These are phyloP conservation scores for Yamadazyma conglobata DNA, from an alignment of 1,139 yeast species.

Conservation along the genomic window DNA sequence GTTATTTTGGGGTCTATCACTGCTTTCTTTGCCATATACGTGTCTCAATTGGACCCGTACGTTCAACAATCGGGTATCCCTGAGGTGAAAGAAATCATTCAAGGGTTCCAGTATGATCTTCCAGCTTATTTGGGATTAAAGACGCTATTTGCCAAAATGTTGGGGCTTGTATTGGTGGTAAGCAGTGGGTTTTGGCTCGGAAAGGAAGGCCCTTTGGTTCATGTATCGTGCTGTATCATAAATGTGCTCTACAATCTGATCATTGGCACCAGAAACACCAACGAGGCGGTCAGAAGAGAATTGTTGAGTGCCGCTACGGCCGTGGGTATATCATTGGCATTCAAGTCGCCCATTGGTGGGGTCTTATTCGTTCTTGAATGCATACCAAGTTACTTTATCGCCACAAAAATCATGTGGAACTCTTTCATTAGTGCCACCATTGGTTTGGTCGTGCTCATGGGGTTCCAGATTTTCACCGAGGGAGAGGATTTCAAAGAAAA, in stretches of 20 bases:
- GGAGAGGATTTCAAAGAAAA: slow-evolving; percentile 50
- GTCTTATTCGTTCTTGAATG: slow-evolving; percentile 81
- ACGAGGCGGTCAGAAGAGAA: slow-evolving; percentile 60
- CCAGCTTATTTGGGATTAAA: slow-evolving; percentile 44
- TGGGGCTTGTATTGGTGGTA: slow-evolving; percentile 61
- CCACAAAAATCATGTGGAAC: slow-evolving; percentile 72
- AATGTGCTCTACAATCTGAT: slow-evolving; percentile 28
- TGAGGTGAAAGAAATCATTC: slow-evolving; percentile 61
- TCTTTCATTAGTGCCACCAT: slow-evolving; percentile 75
- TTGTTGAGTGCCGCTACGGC: slow-evolving; percentile 82
- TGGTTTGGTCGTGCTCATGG: slow-evolving; percentile 61
- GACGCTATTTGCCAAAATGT: slow-evolving; percentile 47
- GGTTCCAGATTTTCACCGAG: slow-evolving; percentile 57
- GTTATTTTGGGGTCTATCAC: slow-evolving; percentile 25
- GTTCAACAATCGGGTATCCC: slow-evolving; percentile 68
- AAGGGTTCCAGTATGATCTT: slow-evolving; percentile 49
- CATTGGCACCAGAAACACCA: slow-evolving; percentile 37
- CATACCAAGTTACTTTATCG: slow-evolving; percentile 59
- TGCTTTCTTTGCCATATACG: slow-evolving; percentile 27
- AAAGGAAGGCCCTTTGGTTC: slow-evolving; percentile 91
- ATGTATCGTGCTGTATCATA: slow-evolving; percentile 67
- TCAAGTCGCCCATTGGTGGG: slow-evolving; percentile 94
- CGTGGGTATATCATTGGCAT: slow-evolving; percentile 91
- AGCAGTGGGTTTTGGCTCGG: slow-evolving; percentile 90
- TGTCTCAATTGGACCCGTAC: slow-evolving; percentile 37